Evolutionary conservation across 768 basidiomycete species (phyloP).

Genomic region (Mycena pura): DNA sequence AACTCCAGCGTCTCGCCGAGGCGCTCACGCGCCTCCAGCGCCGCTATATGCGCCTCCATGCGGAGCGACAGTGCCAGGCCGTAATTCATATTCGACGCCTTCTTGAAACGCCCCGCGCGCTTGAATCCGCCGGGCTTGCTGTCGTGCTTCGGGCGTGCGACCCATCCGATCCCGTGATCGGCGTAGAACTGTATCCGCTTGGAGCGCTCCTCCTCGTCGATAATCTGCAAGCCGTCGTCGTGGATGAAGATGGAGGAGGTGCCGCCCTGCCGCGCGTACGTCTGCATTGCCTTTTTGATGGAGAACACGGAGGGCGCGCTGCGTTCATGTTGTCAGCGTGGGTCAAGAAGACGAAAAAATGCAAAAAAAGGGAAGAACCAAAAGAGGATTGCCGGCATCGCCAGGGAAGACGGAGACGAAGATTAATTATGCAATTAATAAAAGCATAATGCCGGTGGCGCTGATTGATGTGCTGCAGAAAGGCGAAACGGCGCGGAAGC

Average conservation of each 20-base stretch:
- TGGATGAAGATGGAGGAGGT: conserved; percentile 81
- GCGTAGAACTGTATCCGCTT: conserved; percentile 77
- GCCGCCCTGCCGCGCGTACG: conserved; percentile 91
- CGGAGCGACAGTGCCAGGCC: conserved; percentile 71
- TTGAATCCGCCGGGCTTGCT: conserved; percentile 68
- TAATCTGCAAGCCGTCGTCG: conserved; percentile 82
- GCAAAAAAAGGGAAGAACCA: conserved; percentile 1
- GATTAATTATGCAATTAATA: not conserved
- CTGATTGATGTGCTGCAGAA: too few species aligned
- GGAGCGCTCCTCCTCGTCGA: conserved; percentile 65
- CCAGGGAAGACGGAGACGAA: not conserved
- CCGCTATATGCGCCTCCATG: conserved; percentile 58
- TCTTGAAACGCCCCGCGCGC: conserved; percentile 90
- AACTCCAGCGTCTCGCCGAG: conserved; percentile 39
- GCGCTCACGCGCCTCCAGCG: conserved; percentile 50
- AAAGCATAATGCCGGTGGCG: conserved; percentile 66
- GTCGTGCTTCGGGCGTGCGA: conserved; percentile 79
- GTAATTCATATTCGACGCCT: conserved; percentile 90
- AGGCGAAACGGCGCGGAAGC: too few species aligned
- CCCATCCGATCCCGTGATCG: conserved; percentile 81
- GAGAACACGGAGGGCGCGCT: conserved; percentile 80
- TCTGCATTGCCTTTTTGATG: conserved; percentile 86
- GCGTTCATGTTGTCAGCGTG: conserved; percentile 9
- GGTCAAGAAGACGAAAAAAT: not conserved
- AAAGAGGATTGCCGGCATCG: not conserved